Base-by-base conservation (phyloP, 2,329 filamentous ascomycete species). In the Aspergillus uvarum region DNA sequence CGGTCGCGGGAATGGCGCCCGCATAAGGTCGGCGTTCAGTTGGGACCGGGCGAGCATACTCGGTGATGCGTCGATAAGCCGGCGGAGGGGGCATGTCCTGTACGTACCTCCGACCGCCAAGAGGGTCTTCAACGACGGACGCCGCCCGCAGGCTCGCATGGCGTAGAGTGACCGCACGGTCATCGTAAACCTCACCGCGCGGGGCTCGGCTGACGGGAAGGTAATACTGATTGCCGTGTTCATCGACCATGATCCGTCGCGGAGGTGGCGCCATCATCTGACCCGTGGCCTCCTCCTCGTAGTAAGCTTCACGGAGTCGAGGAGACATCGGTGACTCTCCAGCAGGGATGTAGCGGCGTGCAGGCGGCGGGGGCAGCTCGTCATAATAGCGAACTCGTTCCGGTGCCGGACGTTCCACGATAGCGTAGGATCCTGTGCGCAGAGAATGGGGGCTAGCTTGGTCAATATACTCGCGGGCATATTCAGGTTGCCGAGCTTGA, bases 151-250 rank as follows among this genome's bases (percentile, higher is more conserved):
- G 67, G 60, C 73, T 75, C 11, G 70, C 70, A 47, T 67, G 68
- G 31, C 70, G 75, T 19, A 71, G 58, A n/a, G 38, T 16, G 24
- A 65, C 69, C 5, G 65, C 58, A 44, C 63, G 69, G 42, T 76
- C 76, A 16, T 74, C 69, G 51, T 76, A 78, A 8, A 70, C 59
- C 35, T 78, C 75, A 56, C 60, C 59, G 54, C 68, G 71, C 4
- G 72, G 62, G 31, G 73, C 62, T 50, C 73, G 70, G 38, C 67
- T 74, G 32, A 66, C 66, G n/a, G 67, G 74, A 19, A 67, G 74
- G 62, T 85, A 85, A 77, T 93, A 97, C 72, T 91, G 87, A 72
- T 91, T 90, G 47, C 92, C 92, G 74, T 88, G 91, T 63, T 90
- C 87, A 76, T 97, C 93, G 57, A 96, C 82, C 35, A 96, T 82